Conservation (phyloP, 768 basidiomycete genomes). For the Rhizopogon vinicolor region DNA sequence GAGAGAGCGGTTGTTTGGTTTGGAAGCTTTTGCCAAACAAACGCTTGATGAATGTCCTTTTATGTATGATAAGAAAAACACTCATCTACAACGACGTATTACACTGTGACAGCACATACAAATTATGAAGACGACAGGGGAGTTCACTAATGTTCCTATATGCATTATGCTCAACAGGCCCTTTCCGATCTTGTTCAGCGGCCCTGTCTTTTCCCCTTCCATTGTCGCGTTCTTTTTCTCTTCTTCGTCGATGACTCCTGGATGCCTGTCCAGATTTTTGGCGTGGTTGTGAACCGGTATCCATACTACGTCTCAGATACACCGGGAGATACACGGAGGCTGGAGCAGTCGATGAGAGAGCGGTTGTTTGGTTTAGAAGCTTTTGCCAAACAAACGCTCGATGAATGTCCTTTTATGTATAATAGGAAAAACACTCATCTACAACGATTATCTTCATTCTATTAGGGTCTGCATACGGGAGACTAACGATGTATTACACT, state of each 20-base stretch:
- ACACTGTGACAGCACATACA: neutral
- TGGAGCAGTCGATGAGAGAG: neutral
- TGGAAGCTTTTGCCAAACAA: slow-evolving; percentile 23
- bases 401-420: neutral
- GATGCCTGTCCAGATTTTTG: slow-evolving; percentile 1
- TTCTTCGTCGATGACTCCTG: neutral
- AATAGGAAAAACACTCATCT: too few species aligned
- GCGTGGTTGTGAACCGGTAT: neutral
- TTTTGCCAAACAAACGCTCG: slow-evolving; percentile 16
- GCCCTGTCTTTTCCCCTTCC: slow-evolving; percentile 1
- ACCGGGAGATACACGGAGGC: neutral
- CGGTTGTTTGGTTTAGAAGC: slow-evolving; percentile 24
- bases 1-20: slow-evolving; percentile 20
- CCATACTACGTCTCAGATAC: neutral
- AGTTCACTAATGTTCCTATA: too few species aligned
- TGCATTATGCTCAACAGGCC: neutral
- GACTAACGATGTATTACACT: too few species aligned
- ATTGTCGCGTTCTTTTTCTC: neutral
- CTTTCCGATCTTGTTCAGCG: neutral
- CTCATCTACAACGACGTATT: too few species aligned
- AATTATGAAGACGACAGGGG: too few species aligned
- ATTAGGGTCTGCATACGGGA: too few species aligned
- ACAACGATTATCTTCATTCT: too few species aligned
- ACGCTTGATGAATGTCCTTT: neutral
- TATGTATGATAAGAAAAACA: too few species aligned